Evolutionary conservation across 352 stramenopile genomes (phyloP), one percentile per base, ranked within the genome.

Genomic region (Pythium rhizo-oryzae): DNA sequence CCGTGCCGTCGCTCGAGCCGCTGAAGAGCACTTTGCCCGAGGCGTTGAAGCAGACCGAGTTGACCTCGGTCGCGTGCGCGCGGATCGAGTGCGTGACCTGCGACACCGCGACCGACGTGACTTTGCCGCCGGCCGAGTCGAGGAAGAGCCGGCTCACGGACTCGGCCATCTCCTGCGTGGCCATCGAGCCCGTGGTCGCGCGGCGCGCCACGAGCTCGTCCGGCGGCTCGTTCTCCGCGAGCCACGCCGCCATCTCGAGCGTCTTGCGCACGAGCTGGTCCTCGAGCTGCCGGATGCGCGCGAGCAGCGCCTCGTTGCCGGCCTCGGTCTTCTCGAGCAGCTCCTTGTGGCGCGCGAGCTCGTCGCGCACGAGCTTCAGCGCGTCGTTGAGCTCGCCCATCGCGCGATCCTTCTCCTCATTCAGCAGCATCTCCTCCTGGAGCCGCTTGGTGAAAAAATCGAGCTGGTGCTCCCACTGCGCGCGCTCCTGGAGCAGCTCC

Each of bases 21-120:
- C 80, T 92, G 65, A 95, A 95, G 13, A 92, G 67, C 33, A 93
- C 84, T 74, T 93, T 92, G 18, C 83, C 87, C 19, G 83, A 92
- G 7, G 82, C 87, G 62, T 92, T 95, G 52, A 93, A 95, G 56
- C 85, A 91, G 13, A 95, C 82, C 37, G 83, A 92, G 64, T 95
- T 95, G 21, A 92, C 87, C 62, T 95, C 87, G 1, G 85, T 95
- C 15, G 87, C 87, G 59, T 95, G 87, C 6, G 87, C 87, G 19
- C 87, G 85, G 41, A 95, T 85, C 7, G 76, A 78, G 54, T 93
- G 80, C 24, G 71, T 76, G 41, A 85, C 71, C 13, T 67, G 69
- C 6, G 71, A 76, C 25, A 90, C 65, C 8, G 89, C 56, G 11
- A 74, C 68, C 23, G 64, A 71, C 43, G 64, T 65, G 24, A 50